Evolutionary conservation across 768 basidiomycete species (phyloP).

Genomic region (Chalciporus piperatus): DNA sequence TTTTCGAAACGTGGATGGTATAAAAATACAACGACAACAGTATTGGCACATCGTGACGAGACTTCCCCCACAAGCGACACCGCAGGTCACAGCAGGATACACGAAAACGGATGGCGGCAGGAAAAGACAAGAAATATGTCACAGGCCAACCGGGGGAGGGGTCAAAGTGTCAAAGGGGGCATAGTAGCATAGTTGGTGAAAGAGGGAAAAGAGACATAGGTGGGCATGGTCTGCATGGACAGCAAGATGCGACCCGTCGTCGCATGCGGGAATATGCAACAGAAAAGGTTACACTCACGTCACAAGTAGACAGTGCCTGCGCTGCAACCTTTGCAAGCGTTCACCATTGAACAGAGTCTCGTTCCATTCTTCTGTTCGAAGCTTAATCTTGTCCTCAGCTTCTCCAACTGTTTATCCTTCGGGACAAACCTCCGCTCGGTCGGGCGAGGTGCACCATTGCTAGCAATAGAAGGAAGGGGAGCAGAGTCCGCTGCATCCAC

Average conservation of each 20-base stretch:
- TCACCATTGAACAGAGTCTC: slow-evolving; percentile 20
- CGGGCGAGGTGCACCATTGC: slow-evolving; percentile 8
- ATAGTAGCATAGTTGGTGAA: slow-evolving; percentile 20
- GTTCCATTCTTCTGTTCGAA: slow-evolving; percentile 27
- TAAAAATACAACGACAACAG: slow-evolving; percentile 33
- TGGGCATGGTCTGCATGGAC: slow-evolving; percentile 9
- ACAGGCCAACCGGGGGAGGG: slow-evolving; percentile 10
- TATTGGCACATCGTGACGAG: slow-evolving; percentile 24
- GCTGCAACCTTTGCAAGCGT: slow-evolving; percentile 30
- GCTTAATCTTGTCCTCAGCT: slow-evolving; percentile 55
- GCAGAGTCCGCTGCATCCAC: slow-evolving; percentile 9
- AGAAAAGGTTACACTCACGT: slow-evolving; percentile 19
- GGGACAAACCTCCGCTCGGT: slow-evolving; percentile 47
- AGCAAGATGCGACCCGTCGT: slow-evolving; percentile 3
- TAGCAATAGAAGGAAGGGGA: slow-evolving; percentile 8
- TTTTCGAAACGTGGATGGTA: slow-evolving; percentile 14
- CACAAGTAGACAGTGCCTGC: slow-evolving; percentile 25
- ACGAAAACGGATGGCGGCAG: background rate
- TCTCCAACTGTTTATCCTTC: slow-evolving; percentile 64
- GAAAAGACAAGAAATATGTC: slow-evolving; percentile 18
- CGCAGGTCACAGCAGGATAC: slow-evolving; percentile 5
- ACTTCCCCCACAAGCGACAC: slow-evolving; percentile 11
- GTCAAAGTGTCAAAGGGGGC: slow-evolving; percentile 11
- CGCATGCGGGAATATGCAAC: slow-evolving; percentile 1
- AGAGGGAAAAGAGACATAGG: slow-evolving; percentile 1